Evolutionary conservation across 2,329 filamentous ascomycete genomes (phyloP), one percentile per base, ranked within the genome.

Genomic region (Seiridium cupressi): DNA sequence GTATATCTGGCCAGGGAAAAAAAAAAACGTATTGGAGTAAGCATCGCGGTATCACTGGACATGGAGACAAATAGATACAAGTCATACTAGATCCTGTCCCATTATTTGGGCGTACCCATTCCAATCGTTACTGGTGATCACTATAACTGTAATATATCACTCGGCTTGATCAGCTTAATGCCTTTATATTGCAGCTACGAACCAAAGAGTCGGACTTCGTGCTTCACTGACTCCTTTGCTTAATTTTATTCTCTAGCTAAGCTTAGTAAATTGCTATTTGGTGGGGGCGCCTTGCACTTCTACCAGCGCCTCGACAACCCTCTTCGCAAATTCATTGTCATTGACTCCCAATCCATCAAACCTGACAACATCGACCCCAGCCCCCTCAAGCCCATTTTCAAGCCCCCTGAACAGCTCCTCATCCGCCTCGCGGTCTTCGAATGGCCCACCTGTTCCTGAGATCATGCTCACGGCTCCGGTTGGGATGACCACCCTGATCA

Each of bases 391-490:
- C 0, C 79, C 83, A 0, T 74, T 64, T 53, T 73, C 77, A 13
- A 91, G 71, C 0, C 79, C 74, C 0, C 79, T 73, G 66, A 89
- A 90, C 0, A 85, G 74, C 2, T 75, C 80, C 1, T 74, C 79
- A 26, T 82, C 77, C 0, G 78, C 76, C 5, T 69, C 59, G 5
- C 49, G 56, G 69, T 82, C 66, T 65, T 82, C 76, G 64, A 89
- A 91, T 0, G 81, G 76, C 4, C 79, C 81, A 0, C 78, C 84
- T 1, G 76, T 67, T 0, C 76, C 79, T 6, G 85, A 78, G 51
- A 91, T 78, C 74, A 84, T 80, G 67, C 88, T 90, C 10, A 90
- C 71, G 0, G 88, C 88, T 1, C 80, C 82, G 8, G 70, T 75
- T 0, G 89, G 89, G 6, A 91, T 68, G 72, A 87, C 81, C 0